Evolutionary conservation across 176 grass and related monocot genomes (phyloP).

Genomic region (Oryza longistaminata): DNA sequence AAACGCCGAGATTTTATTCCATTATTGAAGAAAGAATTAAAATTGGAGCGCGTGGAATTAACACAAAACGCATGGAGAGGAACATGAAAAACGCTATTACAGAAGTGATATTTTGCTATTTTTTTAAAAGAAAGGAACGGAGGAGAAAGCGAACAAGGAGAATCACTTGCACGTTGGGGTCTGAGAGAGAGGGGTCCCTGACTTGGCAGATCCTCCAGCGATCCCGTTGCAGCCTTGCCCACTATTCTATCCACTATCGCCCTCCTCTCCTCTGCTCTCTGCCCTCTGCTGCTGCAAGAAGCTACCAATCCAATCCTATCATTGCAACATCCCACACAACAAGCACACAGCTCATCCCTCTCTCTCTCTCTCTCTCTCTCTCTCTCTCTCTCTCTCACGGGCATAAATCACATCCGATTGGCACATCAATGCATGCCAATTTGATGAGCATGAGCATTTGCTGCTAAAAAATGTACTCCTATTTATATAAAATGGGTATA

Average conservation of each 20-base stretch:
- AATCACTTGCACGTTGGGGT: constrained; percentile 73
- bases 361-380: neutral
- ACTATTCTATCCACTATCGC: constrained; percentile 37
- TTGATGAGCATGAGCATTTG: no score
- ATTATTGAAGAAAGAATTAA: neutral
- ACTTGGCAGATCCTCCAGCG: constrained; percentile 64
- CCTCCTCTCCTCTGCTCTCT: neutral
- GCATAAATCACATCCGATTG: constrained; percentile 4
- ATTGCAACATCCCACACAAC: constrained; percentile 24
- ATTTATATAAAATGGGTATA: no score
- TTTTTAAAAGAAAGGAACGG: neutral
- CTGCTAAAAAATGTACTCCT: no score
- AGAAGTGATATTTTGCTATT: constrained; percentile 2
- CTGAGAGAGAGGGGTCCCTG: constrained; percentile 47
- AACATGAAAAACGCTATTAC: constrained; percentile 8
- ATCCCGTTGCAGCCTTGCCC: constrained; percentile 54
- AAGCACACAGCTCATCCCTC: neutral
- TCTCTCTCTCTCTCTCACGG: constrained; percentile 27
- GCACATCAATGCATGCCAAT: neutral
- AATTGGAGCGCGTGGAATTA: neutral
- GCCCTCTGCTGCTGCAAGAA: constrained; percentile 19
- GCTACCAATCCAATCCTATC: constrained; percentile 39
- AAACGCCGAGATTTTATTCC: no score
- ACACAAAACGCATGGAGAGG: neutral
- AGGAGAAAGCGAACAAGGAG: constrained; percentile 57